Evolutionary conservation across 495 filamentous ascomycete species (phyloP).

Genomic region (Penicillium subrubescens): DNA sequence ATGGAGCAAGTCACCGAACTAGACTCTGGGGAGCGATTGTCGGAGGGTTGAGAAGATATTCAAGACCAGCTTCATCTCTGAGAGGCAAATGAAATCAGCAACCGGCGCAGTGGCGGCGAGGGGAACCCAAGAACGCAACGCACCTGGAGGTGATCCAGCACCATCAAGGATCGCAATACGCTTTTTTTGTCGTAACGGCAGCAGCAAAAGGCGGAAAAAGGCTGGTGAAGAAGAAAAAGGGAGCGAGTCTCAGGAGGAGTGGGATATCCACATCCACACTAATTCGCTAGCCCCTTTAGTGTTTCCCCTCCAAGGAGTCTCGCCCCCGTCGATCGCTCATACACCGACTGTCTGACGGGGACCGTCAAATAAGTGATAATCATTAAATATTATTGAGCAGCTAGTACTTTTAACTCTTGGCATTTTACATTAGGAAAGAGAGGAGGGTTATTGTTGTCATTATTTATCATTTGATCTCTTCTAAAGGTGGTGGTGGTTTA

Average conservation of each 20-base stretch:
- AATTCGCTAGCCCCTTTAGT: slow-evolving; percentile 28
- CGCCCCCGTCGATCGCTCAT: slow-evolving; percentile 30
- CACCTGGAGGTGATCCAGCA: slow-evolving; percentile 25
- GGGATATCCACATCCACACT: slow-evolving; percentile 13
- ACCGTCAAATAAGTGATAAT: neutral
- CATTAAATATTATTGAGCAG: neutral
- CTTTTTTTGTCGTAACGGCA: slow-evolving; percentile 5
- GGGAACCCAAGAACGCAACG: neutral
- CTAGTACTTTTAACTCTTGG: neutral
- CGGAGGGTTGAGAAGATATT: slow-evolving; percentile 11
- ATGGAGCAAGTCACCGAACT: neutral
- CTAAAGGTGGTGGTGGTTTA: neutral
- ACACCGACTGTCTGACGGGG: slow-evolving; percentile 33
- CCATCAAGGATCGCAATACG: slow-evolving; percentile 12
- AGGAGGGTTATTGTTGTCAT: neutral
- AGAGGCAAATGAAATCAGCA: slow-evolving; percentile 1
- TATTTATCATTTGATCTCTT: neutral
- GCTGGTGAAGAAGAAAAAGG: slow-evolving; percentile 18
- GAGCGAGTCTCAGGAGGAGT: slow-evolving; percentile 19
- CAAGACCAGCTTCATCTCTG: slow-evolving; percentile 28
- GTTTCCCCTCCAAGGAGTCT: slow-evolving; percentile 29
- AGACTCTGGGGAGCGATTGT: slow-evolving; percentile 2
- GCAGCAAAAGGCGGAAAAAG: neutral
- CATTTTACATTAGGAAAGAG: neutral
- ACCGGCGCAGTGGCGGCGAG: neutral